Percentiles rank a stretch among this genome's conserved stretches.
Evolutionary conservation across 129 eudicot genomes (phyloP).

Genomic region (Tagetes erecta): DNA sequence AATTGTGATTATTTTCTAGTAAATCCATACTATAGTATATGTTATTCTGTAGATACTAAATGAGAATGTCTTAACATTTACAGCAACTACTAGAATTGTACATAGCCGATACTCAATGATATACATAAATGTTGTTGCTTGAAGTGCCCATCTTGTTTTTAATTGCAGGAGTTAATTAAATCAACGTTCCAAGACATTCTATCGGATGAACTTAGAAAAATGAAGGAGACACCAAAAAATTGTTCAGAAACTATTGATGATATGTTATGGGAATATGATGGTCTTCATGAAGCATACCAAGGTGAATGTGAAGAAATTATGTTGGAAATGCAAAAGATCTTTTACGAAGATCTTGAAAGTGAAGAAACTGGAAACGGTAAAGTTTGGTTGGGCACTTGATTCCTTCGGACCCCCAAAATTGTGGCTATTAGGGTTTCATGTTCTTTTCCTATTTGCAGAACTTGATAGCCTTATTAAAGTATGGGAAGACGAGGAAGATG

Average conservation of each 20-base stretch:
- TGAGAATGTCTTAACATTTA: background rate
- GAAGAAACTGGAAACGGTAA: conserved; percentile 54
- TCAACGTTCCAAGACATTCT: conserved; percentile 74
- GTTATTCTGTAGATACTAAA: background rate
- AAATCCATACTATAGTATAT: background rate
- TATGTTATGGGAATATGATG: conserved; percentile 88
- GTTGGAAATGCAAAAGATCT: conserved; percentile 88
- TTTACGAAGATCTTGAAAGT: conserved; percentile 67
- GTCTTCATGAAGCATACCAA: conserved; percentile 61
- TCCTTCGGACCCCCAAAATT: background rate
- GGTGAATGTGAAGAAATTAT: conserved; percentile 88
- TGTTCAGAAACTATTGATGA: conserved; percentile 49
- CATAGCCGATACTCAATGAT: conserved; percentile 11
- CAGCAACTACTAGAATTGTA: conserved; percentile 1
- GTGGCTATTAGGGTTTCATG: conserved; percentile 7
- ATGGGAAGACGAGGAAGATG: conserved; percentile 95
- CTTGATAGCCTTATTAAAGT: conserved; percentile 35
- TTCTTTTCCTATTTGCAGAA: conserved; percentile 37
- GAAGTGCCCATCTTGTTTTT: conserved; percentile 10
- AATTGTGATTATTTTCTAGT: background rate
- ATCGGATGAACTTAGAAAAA: conserved; percentile 72
- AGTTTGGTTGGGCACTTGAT: background rate
- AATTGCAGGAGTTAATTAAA: conserved; percentile 60
- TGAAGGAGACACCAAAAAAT: conserved; percentile 43
- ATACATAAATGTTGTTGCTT: conserved; percentile 5